Evolutionary conservation across 2,329 filamentous ascomycete genomes (phyloP).

Genomic region (Diaporthe nobilis): DNA sequence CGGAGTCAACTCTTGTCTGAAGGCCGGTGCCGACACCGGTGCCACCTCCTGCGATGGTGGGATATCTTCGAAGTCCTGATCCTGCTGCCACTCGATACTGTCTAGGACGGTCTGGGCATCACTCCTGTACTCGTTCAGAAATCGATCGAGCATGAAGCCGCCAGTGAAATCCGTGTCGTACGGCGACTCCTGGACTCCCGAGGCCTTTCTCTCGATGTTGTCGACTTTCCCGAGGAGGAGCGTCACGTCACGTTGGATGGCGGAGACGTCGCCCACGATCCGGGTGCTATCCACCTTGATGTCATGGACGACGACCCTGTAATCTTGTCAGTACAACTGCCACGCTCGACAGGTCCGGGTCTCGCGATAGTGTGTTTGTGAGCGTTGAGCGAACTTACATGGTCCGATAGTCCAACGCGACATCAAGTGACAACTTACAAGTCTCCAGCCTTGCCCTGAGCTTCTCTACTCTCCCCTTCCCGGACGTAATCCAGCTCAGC

Average conservation of each 20-base stretch:
- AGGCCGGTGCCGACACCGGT: too few relatives aligned
- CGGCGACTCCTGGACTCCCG: neutral
- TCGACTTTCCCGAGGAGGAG: conserved; percentile 7
- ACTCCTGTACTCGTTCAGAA: conserved; percentile 4
- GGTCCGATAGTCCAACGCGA: conserved; percentile 13
- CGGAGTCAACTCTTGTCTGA: too few relatives aligned
- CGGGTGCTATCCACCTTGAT: conserved; percentile 28
- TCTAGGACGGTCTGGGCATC: conserved; percentile 24
- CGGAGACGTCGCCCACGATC: neutral
- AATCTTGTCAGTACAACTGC: neutral
- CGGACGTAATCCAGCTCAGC: neutral
- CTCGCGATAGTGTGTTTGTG: too few relatives aligned
- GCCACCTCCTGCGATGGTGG: too few relatives aligned
- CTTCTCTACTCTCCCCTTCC: neutral
- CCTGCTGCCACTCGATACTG: conserved; percentile 14
- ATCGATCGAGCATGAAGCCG: conserved; percentile 9
- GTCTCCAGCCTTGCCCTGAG: conserved; percentile 8
- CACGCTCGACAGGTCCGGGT: too few relatives aligned
- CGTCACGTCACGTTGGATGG: conserved; percentile 2
- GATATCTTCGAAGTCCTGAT: neutral
- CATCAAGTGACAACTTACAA: neutral
- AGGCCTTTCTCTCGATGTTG: neutral
- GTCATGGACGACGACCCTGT: conserved; percentile 1
- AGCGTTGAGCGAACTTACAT: neutral
- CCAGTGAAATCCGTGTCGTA: neutral